Conservation (phyloP, 2,329 filamentous ascomycete genomes). For the Dendryphion nanum region DNA sequence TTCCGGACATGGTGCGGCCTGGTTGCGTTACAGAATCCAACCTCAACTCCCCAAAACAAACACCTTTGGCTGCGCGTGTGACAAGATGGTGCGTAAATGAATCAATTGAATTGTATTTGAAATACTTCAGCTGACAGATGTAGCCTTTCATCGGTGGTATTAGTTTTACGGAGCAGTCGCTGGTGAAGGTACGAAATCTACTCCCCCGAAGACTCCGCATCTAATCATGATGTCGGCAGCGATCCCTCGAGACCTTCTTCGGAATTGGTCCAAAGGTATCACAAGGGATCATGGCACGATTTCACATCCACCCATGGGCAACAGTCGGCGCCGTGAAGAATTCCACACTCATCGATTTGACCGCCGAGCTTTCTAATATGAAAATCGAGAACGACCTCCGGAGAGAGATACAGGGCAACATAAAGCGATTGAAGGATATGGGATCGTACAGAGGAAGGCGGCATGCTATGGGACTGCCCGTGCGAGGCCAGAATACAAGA, state of each 20-base stretch:
- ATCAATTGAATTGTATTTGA: constrained; percentile 1
- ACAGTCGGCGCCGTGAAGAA: constrained; percentile 72
- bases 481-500: constrained; percentile 84
- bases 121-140: not conserved
- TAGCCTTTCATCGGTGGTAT: constrained; percentile 83
- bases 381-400: constrained; percentile 88
- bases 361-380: constrained; percentile 83
- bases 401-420: constrained; percentile 78
- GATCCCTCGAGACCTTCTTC: constrained; percentile 59
- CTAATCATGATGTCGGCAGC: constrained; percentile 47
- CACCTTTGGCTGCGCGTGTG: constrained; percentile 3
- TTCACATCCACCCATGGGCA: constrained; percentile 81
- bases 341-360: constrained; percentile 77
- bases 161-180: constrained; percentile 78
- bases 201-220: constrained; percentile 14
- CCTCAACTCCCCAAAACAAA: not conserved
- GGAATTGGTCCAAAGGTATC: constrained; percentile 36
- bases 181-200: constrained; percentile 68
- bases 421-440: constrained; percentile 83
- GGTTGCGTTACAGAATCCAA: not conserved
- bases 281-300: constrained; percentile 80
- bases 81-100: constrained; percentile 24
- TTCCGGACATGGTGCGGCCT: no score
- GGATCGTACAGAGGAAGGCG: constrained; percentile 83
- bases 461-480: constrained; percentile 90